These are phyloP conservation scores for Vitis hybrid DNA, from an alignment of 177 flowering plant genomes.

Conservation along the genomic window DNA sequence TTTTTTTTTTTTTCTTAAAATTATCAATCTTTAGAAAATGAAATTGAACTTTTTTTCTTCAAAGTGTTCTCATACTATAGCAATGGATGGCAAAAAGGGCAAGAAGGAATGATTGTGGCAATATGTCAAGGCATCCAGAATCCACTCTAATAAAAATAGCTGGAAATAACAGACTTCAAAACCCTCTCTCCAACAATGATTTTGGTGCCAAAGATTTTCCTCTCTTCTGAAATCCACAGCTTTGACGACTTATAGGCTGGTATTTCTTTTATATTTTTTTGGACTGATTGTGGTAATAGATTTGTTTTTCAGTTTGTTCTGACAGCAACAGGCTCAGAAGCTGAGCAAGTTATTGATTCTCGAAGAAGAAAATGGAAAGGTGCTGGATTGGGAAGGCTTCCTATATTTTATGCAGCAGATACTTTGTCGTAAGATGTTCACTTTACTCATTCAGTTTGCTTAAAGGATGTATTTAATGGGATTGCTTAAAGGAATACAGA, in stretches of 20 bases:
- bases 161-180: no score
- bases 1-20: no score
- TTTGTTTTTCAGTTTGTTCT: constrained; percentile 72
- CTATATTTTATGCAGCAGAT: constrained; percentile 79
- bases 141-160: no score
- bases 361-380: constrained; percentile 56
- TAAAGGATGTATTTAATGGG: not conserved
- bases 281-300: constrained; percentile 5
- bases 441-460: not conserved
- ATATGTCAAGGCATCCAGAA: no score
- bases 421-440: constrained; percentile 63
- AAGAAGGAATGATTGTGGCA: no score
- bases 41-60: no score
- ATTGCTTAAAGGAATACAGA: not conserved
- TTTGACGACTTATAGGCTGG: not conserved
- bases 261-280: not conserved
- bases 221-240: not conserved
- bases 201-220: not conserved
- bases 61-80: no score
- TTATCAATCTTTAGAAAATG: no score
- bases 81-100: no score
- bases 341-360: constrained; percentile 50
- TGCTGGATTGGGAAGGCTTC: constrained; percentile 69
- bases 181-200: no score
- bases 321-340: constrained; percentile 75